These are phyloP conservation scores for Hortaea sp. DNA, from an alignment of 2,329 filamentous ascomycete genomes.

Conservation along the genomic window DNA sequence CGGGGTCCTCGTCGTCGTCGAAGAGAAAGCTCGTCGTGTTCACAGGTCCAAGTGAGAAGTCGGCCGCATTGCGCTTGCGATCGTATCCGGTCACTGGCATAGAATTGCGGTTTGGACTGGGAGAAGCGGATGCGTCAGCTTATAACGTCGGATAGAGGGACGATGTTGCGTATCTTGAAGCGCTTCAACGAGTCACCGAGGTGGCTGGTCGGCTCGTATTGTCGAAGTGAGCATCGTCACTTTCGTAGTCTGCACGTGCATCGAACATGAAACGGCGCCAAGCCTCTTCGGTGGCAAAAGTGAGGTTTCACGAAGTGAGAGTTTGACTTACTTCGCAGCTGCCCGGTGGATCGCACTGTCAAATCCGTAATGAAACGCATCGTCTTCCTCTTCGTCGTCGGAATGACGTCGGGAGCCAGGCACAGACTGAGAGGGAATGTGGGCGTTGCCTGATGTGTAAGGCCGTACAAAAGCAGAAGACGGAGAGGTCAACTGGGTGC, in stretches of 20 bases:
- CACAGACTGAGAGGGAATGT: conserved; percentile 72
- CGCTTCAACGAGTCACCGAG: background rate
- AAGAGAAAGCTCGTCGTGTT: conserved; percentile 81
- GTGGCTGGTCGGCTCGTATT: background rate
- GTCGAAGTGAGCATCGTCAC: background rate
- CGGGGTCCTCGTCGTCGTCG: conserved; percentile 54
- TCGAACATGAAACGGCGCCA: no score
- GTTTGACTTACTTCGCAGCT: conserved; percentile 64
- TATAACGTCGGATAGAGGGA: background rate
- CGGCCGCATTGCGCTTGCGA: conserved; percentile 51
- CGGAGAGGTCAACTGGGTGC: conserved; percentile 72
- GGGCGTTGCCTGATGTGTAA: conserved; percentile 44
- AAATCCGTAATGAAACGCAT: conserved; percentile 44
- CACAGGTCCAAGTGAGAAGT: conserved; percentile 56
- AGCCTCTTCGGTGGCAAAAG: background rate
- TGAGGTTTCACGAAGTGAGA: background rate
- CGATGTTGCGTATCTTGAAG: background rate
- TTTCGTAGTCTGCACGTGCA: background rate
- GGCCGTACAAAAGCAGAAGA: conserved; percentile 49
- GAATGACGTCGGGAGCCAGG: conserved; percentile 83
- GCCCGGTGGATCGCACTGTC: conserved; percentile 61
- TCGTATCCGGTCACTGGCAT: conserved; percentile 75
- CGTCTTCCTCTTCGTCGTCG: conserved; percentile 75
- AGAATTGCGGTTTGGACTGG: conserved; percentile 78
- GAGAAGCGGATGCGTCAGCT: conserved; percentile 16